Percentiles rank a stretch among this genome's conserved stretches.
Evolutionary conservation across 2,329 filamentous ascomycete species (phyloP).

Genomic region (Neurospora sp.): DNA sequence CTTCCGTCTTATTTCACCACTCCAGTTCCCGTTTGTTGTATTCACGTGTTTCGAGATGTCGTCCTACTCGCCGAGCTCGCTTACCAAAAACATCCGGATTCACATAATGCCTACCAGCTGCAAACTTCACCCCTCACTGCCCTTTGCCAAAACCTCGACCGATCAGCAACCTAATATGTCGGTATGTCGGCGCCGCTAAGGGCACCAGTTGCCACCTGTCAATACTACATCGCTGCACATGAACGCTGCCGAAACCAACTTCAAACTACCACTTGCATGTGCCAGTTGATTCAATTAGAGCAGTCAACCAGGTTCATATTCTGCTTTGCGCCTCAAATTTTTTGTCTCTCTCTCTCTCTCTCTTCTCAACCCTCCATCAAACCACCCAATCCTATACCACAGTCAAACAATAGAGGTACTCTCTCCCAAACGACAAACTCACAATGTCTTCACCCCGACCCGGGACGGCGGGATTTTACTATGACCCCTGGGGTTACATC

Average conservation of each 20-base stretch:
- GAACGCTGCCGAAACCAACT: neutral
- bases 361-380: neutral
- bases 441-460: neutral
- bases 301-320: neutral
- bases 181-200: neutral
- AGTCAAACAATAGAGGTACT: neutral
- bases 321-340: neutral
- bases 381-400: neutral
- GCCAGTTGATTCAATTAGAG: neutral
- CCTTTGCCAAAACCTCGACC: neutral
- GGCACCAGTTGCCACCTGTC: neutral
- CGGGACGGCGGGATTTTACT: neutral
- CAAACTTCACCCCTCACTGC: neutral
- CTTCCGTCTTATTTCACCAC: neutral
- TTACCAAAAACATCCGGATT: neutral
- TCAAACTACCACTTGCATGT: neutral
- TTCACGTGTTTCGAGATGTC: neutral
- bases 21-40: neutral
- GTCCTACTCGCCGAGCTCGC: neutral
- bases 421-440: neutral
- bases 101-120: neutral
- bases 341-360: neutral
- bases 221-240: neutral
- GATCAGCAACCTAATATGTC: neutral
- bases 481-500: neutral